Conservation (phyloP, 129 eudicot genomes). For the Artemisia argyi region DNA sequence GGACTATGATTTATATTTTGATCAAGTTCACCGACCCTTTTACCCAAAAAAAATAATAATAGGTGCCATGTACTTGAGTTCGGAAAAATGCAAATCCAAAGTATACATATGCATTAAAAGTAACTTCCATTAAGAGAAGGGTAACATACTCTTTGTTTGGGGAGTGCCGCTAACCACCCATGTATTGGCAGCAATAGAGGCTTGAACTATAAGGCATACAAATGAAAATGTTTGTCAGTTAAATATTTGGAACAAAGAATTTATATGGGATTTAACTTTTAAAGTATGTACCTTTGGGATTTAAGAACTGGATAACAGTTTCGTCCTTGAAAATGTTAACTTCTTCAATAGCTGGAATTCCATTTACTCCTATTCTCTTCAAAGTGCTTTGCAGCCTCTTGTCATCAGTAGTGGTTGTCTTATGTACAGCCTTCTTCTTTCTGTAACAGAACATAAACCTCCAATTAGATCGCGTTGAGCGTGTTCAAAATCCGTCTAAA, state of each 20-base stretch:
- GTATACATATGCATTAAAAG: neutral
- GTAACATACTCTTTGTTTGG: constrained; percentile 78
- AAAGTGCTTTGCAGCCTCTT: constrained; percentile 79
- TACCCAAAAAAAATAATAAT: neutral
- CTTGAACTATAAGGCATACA: constrained; percentile 63
- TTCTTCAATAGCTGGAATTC: constrained; percentile 79
- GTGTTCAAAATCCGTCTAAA: no score
- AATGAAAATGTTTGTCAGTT: neutral
- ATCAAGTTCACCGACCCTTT: neutral
- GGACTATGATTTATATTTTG: neutral
- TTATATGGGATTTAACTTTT: neutral
- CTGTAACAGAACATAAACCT: constrained; percentile 21
- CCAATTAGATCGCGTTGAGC: neutral
- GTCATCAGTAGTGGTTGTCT: constrained; percentile 76
- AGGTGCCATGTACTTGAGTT: neutral
- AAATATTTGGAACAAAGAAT: neutral
- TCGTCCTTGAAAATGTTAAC: constrained; percentile 85
- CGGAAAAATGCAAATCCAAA: neutral
- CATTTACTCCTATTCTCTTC: constrained; percentile 74
- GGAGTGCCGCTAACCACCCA: constrained; percentile 96
- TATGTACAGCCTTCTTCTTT: constrained; percentile 92
- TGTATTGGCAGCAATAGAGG: constrained; percentile 86
- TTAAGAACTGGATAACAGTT: constrained; percentile 68
- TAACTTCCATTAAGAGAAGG: neutral
- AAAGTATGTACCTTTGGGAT: constrained; percentile 59